phyloP scores from a whole-genome alignment of 2,329 filamentous ascomycete species.

The Akanthomyces muscarius region DNA sequence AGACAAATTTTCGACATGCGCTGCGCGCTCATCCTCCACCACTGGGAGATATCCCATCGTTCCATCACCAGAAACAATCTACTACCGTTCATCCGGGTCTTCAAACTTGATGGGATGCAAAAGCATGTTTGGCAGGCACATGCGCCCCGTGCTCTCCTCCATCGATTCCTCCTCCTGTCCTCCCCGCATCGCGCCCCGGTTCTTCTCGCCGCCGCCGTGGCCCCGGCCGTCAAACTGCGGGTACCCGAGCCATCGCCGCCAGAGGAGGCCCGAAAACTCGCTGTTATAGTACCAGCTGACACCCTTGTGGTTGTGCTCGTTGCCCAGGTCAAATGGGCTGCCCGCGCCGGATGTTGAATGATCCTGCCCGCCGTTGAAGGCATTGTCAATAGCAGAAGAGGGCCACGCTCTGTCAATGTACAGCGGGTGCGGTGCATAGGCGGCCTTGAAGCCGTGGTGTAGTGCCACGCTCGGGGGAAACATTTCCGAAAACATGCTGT shows the following conservation, averaged over 20 bases:
- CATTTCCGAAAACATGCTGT: constrained; percentile 77
- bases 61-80: not conserved
- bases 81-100: constrained; percentile 40
- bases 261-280: constrained; percentile 71
- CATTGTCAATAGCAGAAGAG: constrained; percentile 62
- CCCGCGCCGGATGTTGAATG: constrained; percentile 61
- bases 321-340: constrained; percentile 62
- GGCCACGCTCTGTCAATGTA: constrained; percentile 75
- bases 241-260: constrained; percentile 71
- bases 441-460: constrained; percentile 73
- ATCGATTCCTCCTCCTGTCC: constrained; percentile 49
- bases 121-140: constrained; percentile 77
- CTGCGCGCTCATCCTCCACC: not conserved
- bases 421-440: constrained; percentile 77
- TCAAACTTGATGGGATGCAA: constrained; percentile 76
- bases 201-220: constrained; percentile 45
- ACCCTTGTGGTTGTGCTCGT: constrained; percentile 80
- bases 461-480: constrained; percentile 67
- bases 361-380: constrained; percentile 74
- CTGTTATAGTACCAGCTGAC: constrained; percentile 83
- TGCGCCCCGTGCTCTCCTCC: constrained; percentile 51
- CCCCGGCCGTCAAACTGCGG: constrained; percentile 50
- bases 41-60: too few species aligned
- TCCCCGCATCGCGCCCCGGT: constrained; percentile 44
- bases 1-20: not conserved